Base-by-base conservation (phyloP, 352 stramenopile genomes). In the Phytophthora vignae region DNA sequence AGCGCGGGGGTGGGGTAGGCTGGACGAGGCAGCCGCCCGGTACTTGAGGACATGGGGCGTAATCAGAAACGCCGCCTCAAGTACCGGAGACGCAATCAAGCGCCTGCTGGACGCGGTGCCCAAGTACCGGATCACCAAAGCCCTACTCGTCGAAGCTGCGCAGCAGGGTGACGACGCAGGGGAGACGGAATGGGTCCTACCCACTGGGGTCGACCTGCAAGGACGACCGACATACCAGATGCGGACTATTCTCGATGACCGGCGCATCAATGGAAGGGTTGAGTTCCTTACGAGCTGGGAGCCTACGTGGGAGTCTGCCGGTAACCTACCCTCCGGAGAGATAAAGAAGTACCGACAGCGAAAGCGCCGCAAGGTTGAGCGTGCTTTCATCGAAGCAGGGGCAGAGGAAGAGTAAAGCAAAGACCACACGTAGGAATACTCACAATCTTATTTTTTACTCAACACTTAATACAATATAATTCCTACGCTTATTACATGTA, bases 271-370 rank as follows among this genome's bases (percentile, higher is more conserved):
- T 25, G 50, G 60, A 1, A 49, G 6, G 2, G 19, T 31, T 0
- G 1, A 44, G 1, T 60, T 67, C 21, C 25, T 67, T 0, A 67
- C 49, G 2, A 9, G 36, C 0, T 60, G 50, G 50, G 50, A 67
- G 14, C 50, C 60, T 2, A 67, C 60, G 2, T 38, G 17, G 15
- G 50, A 67, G 11, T 49, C 22, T 2, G 50, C 33, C 0, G 14
- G 14, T 9, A 67, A 67, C 17, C 22, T 67, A 7, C 50, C 50
- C 6, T 60, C 36, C n/a, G n/a, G n/a, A 1, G 49, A 67, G 14
- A 27, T 67, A 2, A 59, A 29, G 12, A 52, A 54, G 12, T 67
- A 67, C 49, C 2, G 60, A 15, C n/a, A 46, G 21, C 49, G 58
- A 21, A 53, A 54, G 21, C 60, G 15, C 7, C 27, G 31, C 1